Evolutionary conservation across 305 asterid species (phyloP).

Genomic region (Rubia balearica): DNA sequence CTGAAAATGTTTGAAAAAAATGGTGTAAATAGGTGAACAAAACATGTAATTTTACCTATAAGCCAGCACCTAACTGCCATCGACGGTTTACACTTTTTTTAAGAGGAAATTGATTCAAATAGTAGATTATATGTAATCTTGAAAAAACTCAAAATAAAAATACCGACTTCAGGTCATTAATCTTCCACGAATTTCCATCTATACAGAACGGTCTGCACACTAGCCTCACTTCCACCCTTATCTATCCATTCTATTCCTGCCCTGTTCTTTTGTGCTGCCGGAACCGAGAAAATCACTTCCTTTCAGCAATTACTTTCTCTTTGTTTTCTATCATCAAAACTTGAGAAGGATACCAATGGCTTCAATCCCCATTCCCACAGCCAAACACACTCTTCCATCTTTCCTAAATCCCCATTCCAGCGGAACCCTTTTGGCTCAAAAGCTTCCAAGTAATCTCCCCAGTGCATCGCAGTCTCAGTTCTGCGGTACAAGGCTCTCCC

Average conservation of each 20-base stretch:
- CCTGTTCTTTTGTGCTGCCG: neutral
- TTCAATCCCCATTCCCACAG: conserved; percentile 38
- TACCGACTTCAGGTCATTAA: conserved; percentile 32
- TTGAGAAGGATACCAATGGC: conserved; percentile 35
- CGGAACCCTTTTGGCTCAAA: conserved; percentile 34
- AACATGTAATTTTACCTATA: no score
- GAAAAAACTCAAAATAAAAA: no score
- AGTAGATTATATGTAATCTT: no score
- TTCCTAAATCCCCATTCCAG: conserved; percentile 39
- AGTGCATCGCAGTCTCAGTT: conserved; percentile 60
- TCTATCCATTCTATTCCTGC: conserved; percentile 6
- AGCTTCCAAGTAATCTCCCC: conserved; percentile 25
- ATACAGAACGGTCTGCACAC: neutral
- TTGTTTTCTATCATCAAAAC: neutral
- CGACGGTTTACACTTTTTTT: no score
- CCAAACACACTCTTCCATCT: conserved; percentile 43
- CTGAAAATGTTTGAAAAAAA: no score
- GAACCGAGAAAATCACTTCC: neutral
- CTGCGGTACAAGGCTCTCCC: conserved; percentile 49
- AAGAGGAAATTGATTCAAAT: no score
- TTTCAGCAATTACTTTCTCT: no score
- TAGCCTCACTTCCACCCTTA: neutral
- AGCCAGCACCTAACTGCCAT: no score
- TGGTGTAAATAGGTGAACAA: no score
- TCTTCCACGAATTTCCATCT: conserved; percentile 41